Base-by-base conservation (phyloP, 768 basidiomycete species). In the Suillus brevipes region DNA sequence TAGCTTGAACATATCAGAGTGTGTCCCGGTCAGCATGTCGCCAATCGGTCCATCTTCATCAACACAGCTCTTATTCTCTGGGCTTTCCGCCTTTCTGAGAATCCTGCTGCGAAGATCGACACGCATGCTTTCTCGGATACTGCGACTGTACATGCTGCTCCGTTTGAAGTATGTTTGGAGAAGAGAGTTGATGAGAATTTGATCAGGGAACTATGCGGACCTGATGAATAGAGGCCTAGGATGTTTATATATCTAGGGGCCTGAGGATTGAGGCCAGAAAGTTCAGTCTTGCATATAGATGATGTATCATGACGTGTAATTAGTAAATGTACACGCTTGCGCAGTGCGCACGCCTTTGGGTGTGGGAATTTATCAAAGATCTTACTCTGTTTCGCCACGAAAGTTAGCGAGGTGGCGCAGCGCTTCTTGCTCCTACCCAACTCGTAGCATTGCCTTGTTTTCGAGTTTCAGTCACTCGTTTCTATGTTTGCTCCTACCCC, bases 51-150 rank as follows among this genome's bases (percentile, higher is more conserved):
- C 1, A 70, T 89, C 0, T 88, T 87, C 71, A 77, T 90, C 56
- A 89, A 86, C 68, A 84, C 87, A 0, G 85, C 87, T 0, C 76
- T 88, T 20, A 72, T 86, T 10, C 79, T 88, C 12, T 89, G 88
- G 87, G 83, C 87, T 0, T 90, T 89, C 77, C 79, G 74, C 0
- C 74, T 90, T 37, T 77, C 73, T 5, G 70, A 82, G 37, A 84
- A 87, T 64, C 80, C 83, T 0, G 68, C 72, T 2, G 72, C 77
- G 3, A 86, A 86, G 0, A 88, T 91, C 62, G 85, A 91, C 71
- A 80, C 83, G 7, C 74, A 84, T 40, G 86, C 81, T 0, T 88
- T 90, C 71, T 84, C 84, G 0, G 84, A 87, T 69, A 83, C 82
- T 13, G 84, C 85, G 13, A 86, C 86, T 70, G 78, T 82, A 0